A percentile compares a stretch with the other conserved stretches of the same genome.
These are phyloP conservation scores for Cercospora nicotianae DNA, from an alignment of 2,329 filamentous ascomycete species.

Conservation along the genomic window DNA sequence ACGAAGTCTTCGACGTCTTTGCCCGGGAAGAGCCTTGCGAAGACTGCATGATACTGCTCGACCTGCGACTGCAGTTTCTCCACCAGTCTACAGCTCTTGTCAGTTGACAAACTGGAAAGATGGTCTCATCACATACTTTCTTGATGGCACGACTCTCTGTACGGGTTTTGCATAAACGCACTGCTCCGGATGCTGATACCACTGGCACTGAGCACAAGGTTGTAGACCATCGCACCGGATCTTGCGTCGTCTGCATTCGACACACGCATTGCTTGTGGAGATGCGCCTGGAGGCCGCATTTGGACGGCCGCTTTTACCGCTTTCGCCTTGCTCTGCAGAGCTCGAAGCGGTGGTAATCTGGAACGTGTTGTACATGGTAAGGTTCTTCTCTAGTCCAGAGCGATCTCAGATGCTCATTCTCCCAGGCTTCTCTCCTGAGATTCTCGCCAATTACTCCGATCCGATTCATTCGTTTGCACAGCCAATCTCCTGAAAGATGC, in stretches of 20 bases:
- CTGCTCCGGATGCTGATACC: conserved; percentile 74
- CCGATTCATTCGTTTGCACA: background rate
- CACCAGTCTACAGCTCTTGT: conserved; percentile 56
- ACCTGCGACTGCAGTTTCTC: conserved; percentile 54
- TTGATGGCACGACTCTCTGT: conserved; percentile 72
- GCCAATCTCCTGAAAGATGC: background rate
- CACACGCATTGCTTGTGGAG: conserved; percentile 63
- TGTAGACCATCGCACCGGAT: conserved; percentile 81
- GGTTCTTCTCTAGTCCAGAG: background rate
- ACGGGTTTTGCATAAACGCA: conserved; percentile 81
- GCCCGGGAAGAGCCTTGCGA: conserved; percentile 46
- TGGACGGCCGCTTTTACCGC: conserved; percentile 39
- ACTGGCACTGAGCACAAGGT: conserved; percentile 79
- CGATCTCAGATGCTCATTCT: background rate
- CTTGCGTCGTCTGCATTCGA: conserved; percentile 76
- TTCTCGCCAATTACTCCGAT: conserved; percentile 1
- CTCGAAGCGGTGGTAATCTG: conserved; percentile 39
- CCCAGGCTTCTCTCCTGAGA: background rate
- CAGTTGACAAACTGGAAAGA: background rate
- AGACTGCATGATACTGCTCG: conserved; percentile 48
- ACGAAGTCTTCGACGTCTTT: conserved; percentile 45
- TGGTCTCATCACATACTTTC: conserved; percentile 59
- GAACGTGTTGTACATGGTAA: conserved; percentile 49
- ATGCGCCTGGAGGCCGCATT: conserved; percentile 45
- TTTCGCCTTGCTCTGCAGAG: conserved; percentile 39